Conservation (phyloP, 2,329 filamentous ascomycete genomes). For the Nemania abortiva region DNA sequence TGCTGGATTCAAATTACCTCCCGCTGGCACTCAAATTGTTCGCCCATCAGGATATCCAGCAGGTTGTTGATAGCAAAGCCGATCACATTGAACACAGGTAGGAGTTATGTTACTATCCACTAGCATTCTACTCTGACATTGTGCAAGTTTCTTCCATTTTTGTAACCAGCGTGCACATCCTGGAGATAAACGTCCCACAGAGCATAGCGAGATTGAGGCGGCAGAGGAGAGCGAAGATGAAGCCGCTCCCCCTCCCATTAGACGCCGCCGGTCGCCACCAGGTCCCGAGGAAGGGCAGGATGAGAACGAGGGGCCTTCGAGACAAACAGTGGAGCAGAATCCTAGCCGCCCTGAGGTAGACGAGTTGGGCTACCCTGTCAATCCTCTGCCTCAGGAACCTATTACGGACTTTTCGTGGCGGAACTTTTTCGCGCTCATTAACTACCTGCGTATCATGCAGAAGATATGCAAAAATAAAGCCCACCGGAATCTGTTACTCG, state of each 20-base stretch:
- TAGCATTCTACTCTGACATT: constrained; percentile 41
- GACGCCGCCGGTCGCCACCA: constrained; percentile 65
- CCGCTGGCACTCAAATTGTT: constrained; percentile 93
- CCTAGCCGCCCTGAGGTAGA: constrained; percentile 74
- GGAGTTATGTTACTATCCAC: constrained; percentile 43
- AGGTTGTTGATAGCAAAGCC: constrained; percentile 85
- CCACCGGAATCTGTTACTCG: constrained; percentile 91
- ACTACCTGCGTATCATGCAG: constrained; percentile 94
- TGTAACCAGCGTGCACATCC: constrained; percentile 68
- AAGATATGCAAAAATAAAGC: constrained; percentile 97
- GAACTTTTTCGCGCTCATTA: constrained; percentile 95
- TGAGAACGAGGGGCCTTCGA: constrained; percentile 46
- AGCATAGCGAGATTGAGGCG: constrained; percentile 51
- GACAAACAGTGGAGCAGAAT: constrained; percentile 52
- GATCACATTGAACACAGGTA: constrained; percentile 86
- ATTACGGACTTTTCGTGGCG: constrained; percentile 93
- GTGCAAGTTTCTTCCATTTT: constrained; percentile 85
- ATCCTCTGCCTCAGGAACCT: constrained; percentile 76
- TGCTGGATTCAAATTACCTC: constrained; percentile 95
- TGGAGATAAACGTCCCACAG: constrained; percentile 47
- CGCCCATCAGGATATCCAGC: constrained; percentile 92
- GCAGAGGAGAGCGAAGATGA: constrained; percentile 76
- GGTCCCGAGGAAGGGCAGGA: constrained; percentile 50
- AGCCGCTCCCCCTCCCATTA: constrained; percentile 85
- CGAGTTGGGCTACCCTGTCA: constrained; percentile 85